These are phyloP conservation scores for Venustampulla echinocandica DNA, from an alignment of 495 filamentous ascomycete species.

Conservation along the genomic window DNA sequence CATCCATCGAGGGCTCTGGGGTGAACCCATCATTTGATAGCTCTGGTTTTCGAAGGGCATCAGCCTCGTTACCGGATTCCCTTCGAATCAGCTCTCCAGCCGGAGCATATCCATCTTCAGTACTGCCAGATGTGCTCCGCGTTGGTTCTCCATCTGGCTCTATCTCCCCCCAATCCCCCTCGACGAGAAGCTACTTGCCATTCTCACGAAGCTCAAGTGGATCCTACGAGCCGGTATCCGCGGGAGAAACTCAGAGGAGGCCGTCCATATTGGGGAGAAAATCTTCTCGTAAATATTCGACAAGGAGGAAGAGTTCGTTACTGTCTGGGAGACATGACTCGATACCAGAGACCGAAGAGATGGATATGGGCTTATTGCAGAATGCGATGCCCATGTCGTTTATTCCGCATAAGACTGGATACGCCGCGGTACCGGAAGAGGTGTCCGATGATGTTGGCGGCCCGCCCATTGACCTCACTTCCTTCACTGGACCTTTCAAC, in stretches of 20 bases:
- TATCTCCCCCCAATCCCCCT: neutral
- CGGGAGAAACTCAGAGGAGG: neutral
- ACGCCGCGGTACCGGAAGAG: slow-evolving; percentile 13
- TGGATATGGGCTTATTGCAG: slow-evolving; percentile 18
- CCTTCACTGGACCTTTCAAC: slow-evolving; percentile 14
- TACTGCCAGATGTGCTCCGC: slow-evolving; percentile 13
- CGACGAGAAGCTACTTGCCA: slow-evolving; percentile 9
- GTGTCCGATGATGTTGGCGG: slow-evolving; percentile 10
- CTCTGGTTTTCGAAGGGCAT: neutral
- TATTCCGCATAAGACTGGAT: slow-evolving; percentile 7
- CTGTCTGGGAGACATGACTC: slow-evolving; percentile 5
- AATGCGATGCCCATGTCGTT: slow-evolving; percentile 14
- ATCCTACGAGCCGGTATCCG: slow-evolving; percentile 10
- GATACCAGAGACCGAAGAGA: slow-evolving; percentile 21
- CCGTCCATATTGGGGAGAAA: neutral
- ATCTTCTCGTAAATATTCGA: slow-evolving; percentile 5
- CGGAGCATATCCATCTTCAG: too few relatives aligned
- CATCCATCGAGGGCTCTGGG: slow-evolving; percentile 1
- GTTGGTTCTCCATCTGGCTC: slow-evolving; percentile 6
- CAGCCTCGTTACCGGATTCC: too few relatives aligned
- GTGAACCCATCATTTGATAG: neutral
- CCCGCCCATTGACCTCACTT: slow-evolving; percentile 13
- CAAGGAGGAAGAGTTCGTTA: slow-evolving; percentile 13
- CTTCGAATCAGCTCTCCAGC: too few relatives aligned
- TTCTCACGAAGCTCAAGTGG: slow-evolving; percentile 5